These are phyloP conservation scores for Malassezia dermatis DNA, from an alignment of 1,284 basidiomycete species.

Conservation along the genomic window DNA sequence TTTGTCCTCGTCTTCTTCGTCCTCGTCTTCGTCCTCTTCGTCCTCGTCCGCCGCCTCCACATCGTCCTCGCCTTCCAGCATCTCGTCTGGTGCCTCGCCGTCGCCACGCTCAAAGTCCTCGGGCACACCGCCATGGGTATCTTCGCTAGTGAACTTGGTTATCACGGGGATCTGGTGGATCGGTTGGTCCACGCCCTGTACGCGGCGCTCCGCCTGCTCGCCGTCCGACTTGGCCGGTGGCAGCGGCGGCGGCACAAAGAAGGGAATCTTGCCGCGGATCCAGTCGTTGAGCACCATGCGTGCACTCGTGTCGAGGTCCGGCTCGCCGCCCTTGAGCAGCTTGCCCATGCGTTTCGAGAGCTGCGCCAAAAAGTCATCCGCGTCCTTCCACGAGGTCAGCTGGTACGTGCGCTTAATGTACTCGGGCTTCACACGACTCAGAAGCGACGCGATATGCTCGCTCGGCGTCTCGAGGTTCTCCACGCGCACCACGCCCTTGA, in stretches of 20 bases:
- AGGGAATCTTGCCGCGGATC: conserved; percentile 89
- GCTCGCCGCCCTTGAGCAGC: conserved; percentile 84
- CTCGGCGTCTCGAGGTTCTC: conserved; percentile 88
- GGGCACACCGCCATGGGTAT: conserved; percentile 34
- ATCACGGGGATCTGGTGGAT: conserved; percentile 55
- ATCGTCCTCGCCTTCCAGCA: conserved; percentile 27
- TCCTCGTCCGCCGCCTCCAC: conserved; percentile 26
- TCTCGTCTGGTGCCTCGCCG: conserved; percentile 18
- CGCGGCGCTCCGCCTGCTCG: conserved; percentile 39
- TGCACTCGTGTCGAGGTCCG: conserved; percentile 80
- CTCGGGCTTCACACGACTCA: conserved; percentile 79
- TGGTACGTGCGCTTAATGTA: conserved; percentile 84
- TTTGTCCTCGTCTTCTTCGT: conserved; percentile 22
- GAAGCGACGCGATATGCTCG: conserved; percentile 79
- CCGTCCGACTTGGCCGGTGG: conserved; percentile 49
- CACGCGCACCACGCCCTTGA: conserved; percentile 93
- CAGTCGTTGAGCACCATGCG: conserved; percentile 95
- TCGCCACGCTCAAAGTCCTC: conserved; percentile 42
- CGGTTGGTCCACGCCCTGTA: conserved; percentile 55
- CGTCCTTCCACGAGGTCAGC: conserved; percentile 52
- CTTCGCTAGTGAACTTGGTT: conserved; percentile 52
- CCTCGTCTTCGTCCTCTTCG: conserved; percentile 24
- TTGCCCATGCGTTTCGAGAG: conserved; percentile 85
- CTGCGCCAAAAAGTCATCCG: conserved; percentile 67
- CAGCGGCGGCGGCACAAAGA: conserved; percentile 61